Conservation (phyloP, 306 rosid genomes). For the Trifolium subterraneum region DNA sequence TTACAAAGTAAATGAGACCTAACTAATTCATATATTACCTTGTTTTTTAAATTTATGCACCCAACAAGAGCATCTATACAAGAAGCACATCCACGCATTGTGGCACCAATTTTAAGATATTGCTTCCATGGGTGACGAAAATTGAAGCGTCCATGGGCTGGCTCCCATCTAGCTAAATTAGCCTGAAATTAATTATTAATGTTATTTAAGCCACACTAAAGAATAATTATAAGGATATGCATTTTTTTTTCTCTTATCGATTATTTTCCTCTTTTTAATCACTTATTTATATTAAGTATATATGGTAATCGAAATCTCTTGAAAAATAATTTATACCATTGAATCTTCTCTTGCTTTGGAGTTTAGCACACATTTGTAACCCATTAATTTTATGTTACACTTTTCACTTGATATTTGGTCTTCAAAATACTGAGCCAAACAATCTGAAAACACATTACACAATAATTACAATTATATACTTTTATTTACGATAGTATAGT, state of each 20-base stretch:
- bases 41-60: conserved; percentile 57
- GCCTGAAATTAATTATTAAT: conserved; percentile 50
- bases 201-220: too few relatives aligned
- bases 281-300: too few relatives aligned
- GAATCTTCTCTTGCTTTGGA: conserved; percentile 74
- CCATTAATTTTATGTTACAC: conserved; percentile 46
- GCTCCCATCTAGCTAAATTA: conserved; percentile 91
- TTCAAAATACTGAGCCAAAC: conserved; percentile 58
- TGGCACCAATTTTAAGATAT: conserved; percentile 73
- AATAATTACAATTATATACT: too few relatives aligned
- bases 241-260: too few relatives aligned
- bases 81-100: conserved; percentile 80
- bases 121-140: conserved; percentile 87
- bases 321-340: conserved; percentile 51
- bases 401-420: conserved; percentile 35
- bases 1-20: not conserved
- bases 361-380: conserved; percentile 72
- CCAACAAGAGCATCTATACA: conserved; percentile 82
- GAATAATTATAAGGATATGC: too few relatives aligned
- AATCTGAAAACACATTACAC: conserved; percentile 47
- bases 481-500: too few relatives aligned
- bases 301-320: not conserved
- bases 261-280: too few relatives aligned
- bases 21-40: conserved; percentile 48
- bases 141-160: conserved; percentile 76